A percentile compares a stretch with the other conserved stretches of the same genome.
These are phyloP conservation scores for Paecilomyces formosus DNA, from an alignment of 2,329 filamentous ascomycete species.

Conservation along the genomic window DNA sequence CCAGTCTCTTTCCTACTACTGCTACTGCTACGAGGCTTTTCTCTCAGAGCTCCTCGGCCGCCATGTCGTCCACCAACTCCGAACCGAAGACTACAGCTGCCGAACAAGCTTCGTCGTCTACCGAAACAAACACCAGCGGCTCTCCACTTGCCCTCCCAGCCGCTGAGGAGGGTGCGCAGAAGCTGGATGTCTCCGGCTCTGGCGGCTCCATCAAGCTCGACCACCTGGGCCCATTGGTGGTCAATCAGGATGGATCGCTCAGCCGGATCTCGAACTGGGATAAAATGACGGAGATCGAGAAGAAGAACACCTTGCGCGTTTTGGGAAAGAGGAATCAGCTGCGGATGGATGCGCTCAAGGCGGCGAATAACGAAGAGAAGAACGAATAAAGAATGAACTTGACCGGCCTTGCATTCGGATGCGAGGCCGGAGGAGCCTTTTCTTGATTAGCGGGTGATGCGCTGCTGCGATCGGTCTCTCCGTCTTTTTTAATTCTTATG, in stretches of 20 bases:
- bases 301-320: conserved; percentile 58
- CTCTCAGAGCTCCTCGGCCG: background rate
- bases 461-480: no score
- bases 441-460: no score
- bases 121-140: background rate
- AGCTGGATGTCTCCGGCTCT: conserved; percentile 58
- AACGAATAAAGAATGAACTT: background rate
- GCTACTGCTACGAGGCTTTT: background rate
- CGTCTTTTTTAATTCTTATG: no score
- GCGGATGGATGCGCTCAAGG: conserved; percentile 50
- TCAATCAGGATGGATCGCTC: conserved; percentile 64
- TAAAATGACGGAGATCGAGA: conserved; percentile 62
- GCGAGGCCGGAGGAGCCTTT: no score
- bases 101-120: background rate
- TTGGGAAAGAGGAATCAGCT: conserved; percentile 62
- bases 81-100: background rate
- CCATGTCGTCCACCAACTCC: background rate
- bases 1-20: background rate
- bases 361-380: conserved; percentile 13
- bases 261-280: conserved; percentile 67
- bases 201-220: conserved; percentile 51
- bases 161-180: background rate
- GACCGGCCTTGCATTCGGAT: no score
- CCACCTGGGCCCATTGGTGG: conserved; percentile 64
- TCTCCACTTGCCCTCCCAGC: conserved; percentile 3